These are phyloP conservation scores for Gastrodia elata DNA, from an alignment of 106 monocot species.

Conservation along the genomic window DNA sequence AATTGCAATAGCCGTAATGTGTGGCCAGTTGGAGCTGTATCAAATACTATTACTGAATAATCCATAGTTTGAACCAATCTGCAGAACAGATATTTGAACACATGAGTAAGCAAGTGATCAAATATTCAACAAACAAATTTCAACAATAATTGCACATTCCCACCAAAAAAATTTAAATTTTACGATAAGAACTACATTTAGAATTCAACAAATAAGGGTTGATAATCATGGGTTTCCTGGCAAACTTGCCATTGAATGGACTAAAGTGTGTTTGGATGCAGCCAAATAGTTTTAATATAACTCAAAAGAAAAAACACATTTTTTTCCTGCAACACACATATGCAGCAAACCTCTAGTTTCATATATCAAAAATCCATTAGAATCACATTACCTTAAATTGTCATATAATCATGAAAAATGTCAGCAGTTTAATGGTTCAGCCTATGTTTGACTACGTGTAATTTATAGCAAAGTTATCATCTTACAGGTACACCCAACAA, in stretches of 20 bases:
- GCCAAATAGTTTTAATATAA: background rate
- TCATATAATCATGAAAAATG: background rate
- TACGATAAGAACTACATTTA: background rate
- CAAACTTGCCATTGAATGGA: background rate
- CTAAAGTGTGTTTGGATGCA: background rate
- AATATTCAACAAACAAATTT: background rate
- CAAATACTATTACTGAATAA: conserved; percentile 96
- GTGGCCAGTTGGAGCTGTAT: conserved; percentile 97
- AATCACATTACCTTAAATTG: background rate
- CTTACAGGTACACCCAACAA: background rate
- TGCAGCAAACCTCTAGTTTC: background rate
- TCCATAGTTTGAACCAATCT: conserved; percentile 98
- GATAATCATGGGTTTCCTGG: background rate
- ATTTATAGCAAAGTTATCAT: background rate
- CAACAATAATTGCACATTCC: conserved; percentile 1
- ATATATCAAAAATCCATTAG: background rate
- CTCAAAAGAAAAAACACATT: background rate
- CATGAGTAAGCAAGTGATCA: conserved; percentile 5
- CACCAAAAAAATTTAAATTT: background rate
- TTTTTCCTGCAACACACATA: too few species aligned
- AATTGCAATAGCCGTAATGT: conserved; percentile 85
- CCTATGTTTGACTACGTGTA: background rate
- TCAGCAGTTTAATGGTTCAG: background rate
- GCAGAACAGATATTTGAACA: conserved; percentile 16
- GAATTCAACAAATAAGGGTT: background rate